phyloP scores from a whole-genome alignment of 2,329 filamentous ascomycete species.

The Madurella mycetomatis region DNA sequence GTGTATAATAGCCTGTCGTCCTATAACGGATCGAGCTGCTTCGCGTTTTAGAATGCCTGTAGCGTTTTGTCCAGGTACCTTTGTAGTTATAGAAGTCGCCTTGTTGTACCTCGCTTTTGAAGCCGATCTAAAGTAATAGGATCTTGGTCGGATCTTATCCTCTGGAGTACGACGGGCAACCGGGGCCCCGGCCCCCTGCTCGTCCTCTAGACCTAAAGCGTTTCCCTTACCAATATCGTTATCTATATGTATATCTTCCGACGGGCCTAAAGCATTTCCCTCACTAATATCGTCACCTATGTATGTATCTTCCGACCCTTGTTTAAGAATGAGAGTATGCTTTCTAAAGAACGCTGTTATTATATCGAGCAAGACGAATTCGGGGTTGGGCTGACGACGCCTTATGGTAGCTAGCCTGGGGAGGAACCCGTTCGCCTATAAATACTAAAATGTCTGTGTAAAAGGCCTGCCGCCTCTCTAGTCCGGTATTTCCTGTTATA shows the following conservation, averaged over 20 bases:
- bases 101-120: constrained; percentile 1
- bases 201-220: background rate
- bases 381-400: constrained; percentile 8
- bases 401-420: constrained; percentile 7
- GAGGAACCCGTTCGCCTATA: constrained; percentile 11
- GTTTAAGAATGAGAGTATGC: constrained; percentile 9
- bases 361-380: constrained; percentile 16
- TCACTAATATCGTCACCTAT: background rate
- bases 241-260: constrained; percentile 1
- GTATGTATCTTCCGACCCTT: constrained; percentile 1
- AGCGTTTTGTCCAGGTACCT: constrained; percentile 8
- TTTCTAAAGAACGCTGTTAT: constrained; percentile 12
- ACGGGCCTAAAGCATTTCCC: too few species aligned
- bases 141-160: constrained; percentile 11
- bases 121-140: constrained; percentile 7
- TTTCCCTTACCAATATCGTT: too few species aligned
- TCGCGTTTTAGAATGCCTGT: constrained; percentile 7
- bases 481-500: constrained; percentile 9
- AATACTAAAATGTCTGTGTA: constrained; percentile 13
- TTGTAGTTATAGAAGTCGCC: constrained; percentile 4
- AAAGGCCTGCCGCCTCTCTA: constrained; percentile 16
- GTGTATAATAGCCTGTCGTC: constrained; percentile 1
- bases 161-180: constrained; percentile 5
- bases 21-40: constrained; percentile 13
- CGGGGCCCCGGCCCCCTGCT: constrained; percentile 4